Evolutionary conservation across 352 stramenopile genomes (phyloP), one percentile per base, ranked within the genome.

Genomic region (Phytophthora melonis): DNA sequence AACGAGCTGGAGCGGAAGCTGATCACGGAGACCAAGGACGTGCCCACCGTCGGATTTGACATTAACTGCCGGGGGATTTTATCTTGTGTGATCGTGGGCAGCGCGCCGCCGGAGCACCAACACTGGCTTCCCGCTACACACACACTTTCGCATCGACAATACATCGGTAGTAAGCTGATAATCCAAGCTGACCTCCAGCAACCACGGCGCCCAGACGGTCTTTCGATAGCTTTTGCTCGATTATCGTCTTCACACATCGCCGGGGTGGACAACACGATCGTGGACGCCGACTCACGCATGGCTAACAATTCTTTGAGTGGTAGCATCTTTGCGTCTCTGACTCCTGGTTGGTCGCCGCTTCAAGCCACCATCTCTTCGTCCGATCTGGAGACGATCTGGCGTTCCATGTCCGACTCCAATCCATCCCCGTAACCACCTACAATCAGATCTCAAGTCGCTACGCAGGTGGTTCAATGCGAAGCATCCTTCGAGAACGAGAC

Each of bases 71-170:
- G 70, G 8, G 66, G 74, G 18, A 49, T 81, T 0, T 23, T 78
- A 5, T 53, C 57, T 0, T 70, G 27, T 3, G 62, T 47, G 0
- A 0, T 13, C 18, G 0, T 81, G 57, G 58, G 23, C 53, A 8
- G 27, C 3, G 14, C 43, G 45, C 7, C n/a, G 16, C 21, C 21
- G 10, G 14, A 3, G 21, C 25, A 0, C 16, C 3, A 23, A 34
- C 11, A 14, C 2, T 0, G n/a, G 25, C 14, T 0, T 3, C 8
- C 55, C n/a, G n/a, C n/a, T n/a, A n/a, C n/a, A n/a, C n/a, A n/a
- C n/a, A n/a, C n/a, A n/a, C n/a, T n/a, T n/a, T n/a, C n/a, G n/a
- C 50, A 80, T 73, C 50, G 73, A 80, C 36, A 76, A 77, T 16
- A 72, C 39, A 0, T 77, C 73, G 0, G 63, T 58, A 1, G 55